phyloP scores from a whole-genome alignment of 768 basidiomycete genomes.

The Boletus vermiculosoides region DNA sequence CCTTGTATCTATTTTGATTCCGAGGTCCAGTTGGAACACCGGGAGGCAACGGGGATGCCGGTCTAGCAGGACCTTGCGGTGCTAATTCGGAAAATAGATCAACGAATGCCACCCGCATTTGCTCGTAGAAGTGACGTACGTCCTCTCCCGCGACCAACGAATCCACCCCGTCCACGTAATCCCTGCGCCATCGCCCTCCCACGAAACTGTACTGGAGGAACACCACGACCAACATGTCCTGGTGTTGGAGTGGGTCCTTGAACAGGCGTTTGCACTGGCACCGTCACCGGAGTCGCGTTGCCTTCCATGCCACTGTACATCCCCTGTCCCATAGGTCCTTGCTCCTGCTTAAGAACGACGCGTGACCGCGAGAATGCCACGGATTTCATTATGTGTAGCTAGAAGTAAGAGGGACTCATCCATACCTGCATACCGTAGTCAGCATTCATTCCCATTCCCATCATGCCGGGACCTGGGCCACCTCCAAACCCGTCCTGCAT shows the following conservation, averaged over 20 bases:
- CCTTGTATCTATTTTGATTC: constrained; percentile 89
- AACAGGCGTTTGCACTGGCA: constrained; percentile 36
- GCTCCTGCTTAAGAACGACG: constrained; percentile 45
- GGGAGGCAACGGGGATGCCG: constrained; percentile 82
- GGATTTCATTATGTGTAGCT: constrained; percentile 38
- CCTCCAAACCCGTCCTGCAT: constrained; percentile 43
- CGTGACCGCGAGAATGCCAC: constrained; percentile 30
- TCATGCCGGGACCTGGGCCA: constrained; percentile 53
- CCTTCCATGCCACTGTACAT: constrained; percentile 69
- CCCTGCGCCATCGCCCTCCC: constrained; percentile 44
- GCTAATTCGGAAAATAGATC: constrained; percentile 16
- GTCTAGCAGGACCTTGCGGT: constrained; percentile 61
- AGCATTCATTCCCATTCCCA: constrained; percentile 67
- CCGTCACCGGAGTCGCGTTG: constrained; percentile 47
- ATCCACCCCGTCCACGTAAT: constrained; percentile 45
- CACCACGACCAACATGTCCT: constrained; percentile 31
- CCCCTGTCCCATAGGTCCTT: constrained; percentile 59
- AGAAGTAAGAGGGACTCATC: constrained; percentile 30
- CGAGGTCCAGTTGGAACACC: constrained; percentile 86
- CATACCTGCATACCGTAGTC: constrained; percentile 78
- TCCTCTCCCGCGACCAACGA: constrained; percentile 38
- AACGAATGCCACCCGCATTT: background rate
- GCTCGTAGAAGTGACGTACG: constrained; percentile 31
- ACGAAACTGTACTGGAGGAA: constrained; percentile 41
- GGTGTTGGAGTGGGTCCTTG: constrained; percentile 33